Evolutionary conservation across 2,329 filamentous ascomycete species (phyloP).

Genomic region (Pezicula neosporulosa): DNA sequence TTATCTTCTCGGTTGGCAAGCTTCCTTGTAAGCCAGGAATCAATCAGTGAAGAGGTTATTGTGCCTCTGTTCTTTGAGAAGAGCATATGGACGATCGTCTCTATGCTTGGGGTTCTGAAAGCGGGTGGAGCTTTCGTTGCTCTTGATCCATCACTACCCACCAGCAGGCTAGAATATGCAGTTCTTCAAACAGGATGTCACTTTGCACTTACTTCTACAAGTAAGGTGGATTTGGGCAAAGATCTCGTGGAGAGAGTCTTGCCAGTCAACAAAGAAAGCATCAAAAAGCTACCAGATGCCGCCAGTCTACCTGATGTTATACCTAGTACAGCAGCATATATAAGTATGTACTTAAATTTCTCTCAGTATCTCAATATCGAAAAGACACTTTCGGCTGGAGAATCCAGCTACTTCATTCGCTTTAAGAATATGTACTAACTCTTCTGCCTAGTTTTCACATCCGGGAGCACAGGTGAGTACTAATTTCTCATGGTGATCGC

Average conservation of each 20-base stretch:
- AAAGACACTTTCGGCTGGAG: too few species aligned
- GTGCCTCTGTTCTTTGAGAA: slow-evolving; percentile 22
- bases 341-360: too few species aligned
- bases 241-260: too few species aligned
- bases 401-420: too few species aligned
- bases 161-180: slow-evolving; percentile 6
- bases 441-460: too few species aligned
- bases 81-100: slow-evolving; percentile 16
- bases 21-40: not conserved
- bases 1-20: slow-evolving; percentile 2
- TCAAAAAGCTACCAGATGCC: too few species aligned
- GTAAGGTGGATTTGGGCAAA: too few species aligned
- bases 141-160: slow-evolving; percentile 23
- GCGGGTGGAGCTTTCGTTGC: slow-evolving; percentile 21
- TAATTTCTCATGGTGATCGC: too few species aligned
- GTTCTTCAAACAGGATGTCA: not conserved
- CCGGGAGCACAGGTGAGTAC: too few species aligned
- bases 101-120: slow-evolving; percentile 17
- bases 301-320: not conserved
- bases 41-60: slow-evolving; percentile 5
- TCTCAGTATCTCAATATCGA: too few species aligned
- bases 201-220: not conserved
- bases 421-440: too few species aligned
- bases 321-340: not conserved
- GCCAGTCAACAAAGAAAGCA: too few species aligned